Conservation (phyloP, 352 stramenopile species). For the Phytophthora parvispora region DNA sequence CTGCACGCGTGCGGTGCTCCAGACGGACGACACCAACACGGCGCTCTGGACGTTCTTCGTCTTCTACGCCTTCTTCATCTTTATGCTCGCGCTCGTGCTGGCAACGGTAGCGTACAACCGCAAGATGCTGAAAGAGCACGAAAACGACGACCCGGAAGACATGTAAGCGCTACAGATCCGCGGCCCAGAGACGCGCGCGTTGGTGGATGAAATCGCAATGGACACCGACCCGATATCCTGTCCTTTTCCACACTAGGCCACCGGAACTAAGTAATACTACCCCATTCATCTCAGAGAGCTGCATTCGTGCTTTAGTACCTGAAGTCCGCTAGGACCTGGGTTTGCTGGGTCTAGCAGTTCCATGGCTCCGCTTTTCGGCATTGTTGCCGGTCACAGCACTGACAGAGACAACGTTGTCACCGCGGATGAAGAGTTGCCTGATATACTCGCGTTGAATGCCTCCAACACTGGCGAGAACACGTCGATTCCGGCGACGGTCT, state of each 20-base stretch:
- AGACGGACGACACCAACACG: constrained; percentile 82
- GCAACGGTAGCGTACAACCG: constrained; percentile 74
- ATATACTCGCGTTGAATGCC: constrained; percentile 52
- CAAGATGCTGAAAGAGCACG: constrained; percentile 59
- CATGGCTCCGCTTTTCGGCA: neutral
- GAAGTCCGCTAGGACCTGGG: constrained; percentile 21
- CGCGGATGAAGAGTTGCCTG: constrained; percentile 93
- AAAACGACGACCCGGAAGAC: constrained; percentile 42
- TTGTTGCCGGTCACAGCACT: constrained; percentile 50
- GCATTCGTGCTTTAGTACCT: constrained; percentile 15
- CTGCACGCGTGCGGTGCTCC: constrained; percentile 75
- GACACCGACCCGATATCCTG: too few species aligned
- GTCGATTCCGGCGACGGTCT: constrained; percentile 51
- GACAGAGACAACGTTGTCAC: constrained; percentile 93
- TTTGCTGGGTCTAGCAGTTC: constrained; percentile 1
- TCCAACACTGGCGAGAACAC: constrained; percentile 36
- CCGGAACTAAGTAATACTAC: constrained; percentile 25
- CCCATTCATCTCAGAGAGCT: constrained; percentile 12
- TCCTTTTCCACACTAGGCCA: neutral
- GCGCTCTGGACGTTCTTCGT: constrained; percentile 87
- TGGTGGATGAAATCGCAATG: neutral
- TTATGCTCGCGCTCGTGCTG: constrained; percentile 74
- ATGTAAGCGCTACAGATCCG: constrained; percentile 16
- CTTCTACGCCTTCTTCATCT: constrained; percentile 72
- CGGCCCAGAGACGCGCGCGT: neutral